Conservation (phyloP, 148 eudicot genomes). For the Rhododendron simsii region DNA sequence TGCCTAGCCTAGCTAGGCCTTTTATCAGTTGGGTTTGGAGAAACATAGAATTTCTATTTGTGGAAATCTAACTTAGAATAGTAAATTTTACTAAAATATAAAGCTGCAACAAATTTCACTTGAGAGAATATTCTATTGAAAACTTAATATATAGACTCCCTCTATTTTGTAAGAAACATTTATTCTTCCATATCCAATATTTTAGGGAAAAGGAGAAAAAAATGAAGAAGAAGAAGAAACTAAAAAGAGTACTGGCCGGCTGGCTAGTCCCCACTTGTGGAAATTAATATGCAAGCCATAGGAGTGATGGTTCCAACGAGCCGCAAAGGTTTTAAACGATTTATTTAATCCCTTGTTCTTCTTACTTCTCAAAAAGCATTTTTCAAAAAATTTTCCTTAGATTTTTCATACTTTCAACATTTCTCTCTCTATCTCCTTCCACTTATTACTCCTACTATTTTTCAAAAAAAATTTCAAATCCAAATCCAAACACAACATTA, state of each 20-base stretch:
- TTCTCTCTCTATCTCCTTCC: no score
- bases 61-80: not conserved
- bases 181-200: not conserved
- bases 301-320: no score
- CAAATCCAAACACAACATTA: no score
- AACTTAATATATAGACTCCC: not conserved
- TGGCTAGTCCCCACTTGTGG: no score
- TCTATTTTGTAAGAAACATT: not conserved
- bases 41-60: not conserved
- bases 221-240: not conserved
- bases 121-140: not conserved
- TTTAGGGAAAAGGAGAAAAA: not conserved
- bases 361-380: no score
- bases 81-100: not conserved
- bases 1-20: not conserved
- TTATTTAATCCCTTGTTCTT: no score
- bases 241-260: not conserved
- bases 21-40: not conserved
- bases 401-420: no score
- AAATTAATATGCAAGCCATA: no score
- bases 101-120: not conserved
- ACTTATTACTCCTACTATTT: no score
- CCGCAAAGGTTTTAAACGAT: no score
- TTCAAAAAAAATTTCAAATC: no score
- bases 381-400: no score